Percentiles rank a stretch among this genome's conserved stretches.
phyloP scores from a whole-genome alignment of 495 filamentous ascomycete species.

The Polyplosphaeria fusca region DNA sequence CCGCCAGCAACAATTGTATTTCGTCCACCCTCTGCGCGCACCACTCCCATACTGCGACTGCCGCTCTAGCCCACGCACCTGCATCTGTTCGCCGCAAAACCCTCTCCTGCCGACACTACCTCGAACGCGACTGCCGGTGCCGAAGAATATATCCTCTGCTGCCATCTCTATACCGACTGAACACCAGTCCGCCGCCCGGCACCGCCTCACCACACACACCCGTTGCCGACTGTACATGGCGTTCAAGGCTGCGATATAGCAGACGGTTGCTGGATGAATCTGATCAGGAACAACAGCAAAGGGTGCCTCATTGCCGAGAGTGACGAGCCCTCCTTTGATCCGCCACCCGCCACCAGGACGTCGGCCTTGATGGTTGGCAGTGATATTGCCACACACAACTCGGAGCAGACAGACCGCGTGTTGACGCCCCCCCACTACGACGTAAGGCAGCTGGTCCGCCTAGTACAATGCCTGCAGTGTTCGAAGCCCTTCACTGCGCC shows the following conservation, averaged over 20 bases:
- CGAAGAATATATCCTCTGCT: too few relatives aligned
- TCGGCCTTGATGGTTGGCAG: slow-evolving; percentile 25
- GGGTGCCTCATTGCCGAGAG: slow-evolving; percentile 1
- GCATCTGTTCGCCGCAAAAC: background rate
- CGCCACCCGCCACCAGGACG: slow-evolving; percentile 14
- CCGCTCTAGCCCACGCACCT: background rate
- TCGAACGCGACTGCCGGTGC: too few relatives aligned
- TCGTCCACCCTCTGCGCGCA: background rate
- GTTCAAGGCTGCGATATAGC: too few relatives aligned
- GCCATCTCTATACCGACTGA: too few relatives aligned
- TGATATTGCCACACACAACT: slow-evolving; percentile 3
- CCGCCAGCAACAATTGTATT: background rate
- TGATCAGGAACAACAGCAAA: background rate
- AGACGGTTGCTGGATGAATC: slow-evolving; percentile 28
- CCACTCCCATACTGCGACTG: background rate
- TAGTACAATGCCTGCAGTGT: slow-evolving; percentile 74
- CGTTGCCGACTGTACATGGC: too few relatives aligned
- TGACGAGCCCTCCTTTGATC: slow-evolving; percentile 24
- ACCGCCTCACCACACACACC: too few relatives aligned
- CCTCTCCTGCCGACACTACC: background rate
- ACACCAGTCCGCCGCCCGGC: too few relatives aligned
- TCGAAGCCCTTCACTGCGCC: slow-evolving; percentile 65
- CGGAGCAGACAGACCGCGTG: slow-evolving; percentile 8
- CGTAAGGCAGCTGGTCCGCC: slow-evolving; percentile 59
- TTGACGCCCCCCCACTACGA: slow-evolving; percentile 48